Percentiles rank a stretch among this genome's conserved stretches.
These are phyloP conservation scores for Euphorbia peplus DNA, from an alignment of 345 rosid genomes.

Conservation along the genomic window DNA sequence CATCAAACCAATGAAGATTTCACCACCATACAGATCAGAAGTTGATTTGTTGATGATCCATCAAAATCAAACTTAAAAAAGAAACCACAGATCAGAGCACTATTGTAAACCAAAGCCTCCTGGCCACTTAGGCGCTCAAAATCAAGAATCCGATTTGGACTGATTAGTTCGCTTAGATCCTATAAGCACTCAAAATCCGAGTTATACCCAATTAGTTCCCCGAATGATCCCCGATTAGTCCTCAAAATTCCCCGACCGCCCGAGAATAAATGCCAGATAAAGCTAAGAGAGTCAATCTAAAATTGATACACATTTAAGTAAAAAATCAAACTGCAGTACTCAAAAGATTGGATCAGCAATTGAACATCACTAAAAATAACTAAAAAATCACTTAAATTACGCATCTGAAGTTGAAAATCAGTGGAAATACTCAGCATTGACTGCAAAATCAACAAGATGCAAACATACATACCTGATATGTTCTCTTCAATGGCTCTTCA, in stretches of 20 bases:
- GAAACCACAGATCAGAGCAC: slow-evolving; percentile 9
- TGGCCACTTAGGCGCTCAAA: no score
- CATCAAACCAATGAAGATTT: neutral
- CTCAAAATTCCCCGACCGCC: no score
- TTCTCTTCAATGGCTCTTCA: slow-evolving; percentile 53
- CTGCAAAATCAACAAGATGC: neutral
- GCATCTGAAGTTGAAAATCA: neutral
- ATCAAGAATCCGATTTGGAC: no score
- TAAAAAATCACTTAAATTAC: slow-evolving; percentile 4
- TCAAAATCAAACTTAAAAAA: neutral
- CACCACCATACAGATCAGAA: no score
- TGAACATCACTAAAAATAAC: neutral
- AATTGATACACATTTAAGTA: slow-evolving; percentile 5
- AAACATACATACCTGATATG: slow-evolving; percentile 52
- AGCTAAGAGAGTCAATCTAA: slow-evolving; percentile 2
- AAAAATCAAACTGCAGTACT: neutral
- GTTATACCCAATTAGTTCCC: no score
- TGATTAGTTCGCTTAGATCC: no score
- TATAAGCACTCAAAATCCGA: no score
- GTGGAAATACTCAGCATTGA: neutral
- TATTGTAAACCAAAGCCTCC: no score
- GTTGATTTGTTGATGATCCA: no score
- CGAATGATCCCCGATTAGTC: no score
- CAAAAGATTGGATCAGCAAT: slow-evolving; percentile 6
- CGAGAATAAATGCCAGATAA: neutral